Base-by-base conservation (phyloP, 176 grass and related monocot genomes). In the Musa itinerans region DNA sequence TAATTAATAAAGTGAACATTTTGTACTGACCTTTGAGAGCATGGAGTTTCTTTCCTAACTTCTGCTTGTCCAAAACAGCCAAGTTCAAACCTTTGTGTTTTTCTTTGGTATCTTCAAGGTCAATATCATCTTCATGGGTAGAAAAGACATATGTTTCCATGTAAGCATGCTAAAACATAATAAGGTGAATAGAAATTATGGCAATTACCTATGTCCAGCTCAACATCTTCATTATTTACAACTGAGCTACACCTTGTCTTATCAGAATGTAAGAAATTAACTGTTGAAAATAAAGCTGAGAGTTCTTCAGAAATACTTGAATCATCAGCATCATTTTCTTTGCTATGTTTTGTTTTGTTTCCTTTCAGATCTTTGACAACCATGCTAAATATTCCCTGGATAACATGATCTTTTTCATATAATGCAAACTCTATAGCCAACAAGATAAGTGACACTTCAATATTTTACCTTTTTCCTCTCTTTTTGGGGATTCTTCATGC, bases 331-430 rank as follows among this genome's bases (percentile, higher is more conserved):
- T 54, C 76, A 82, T 80, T 78, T 84, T 87, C 78, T 26, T 81
- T 81, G 69, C 34, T 86, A 17, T 89, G 70, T 75, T 93, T 98
- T n/a, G 50, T 75, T 80, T 89, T 99, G 78, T 68, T 86, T 89
- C 84, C 90, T 82, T 99, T 99, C 50, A 77, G 58, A 72, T 99
- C 88, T 85, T 91, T 99, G 80, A 93, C 85, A 66, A 94, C 85
- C 83, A 87, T 93, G 80, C 82, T 74, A 81, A 98, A 84, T 64
- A 99, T 75, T 63, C 95, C 95, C 95, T 99, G 86, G 54, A 84
- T 69, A 79, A 63, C 61, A 77, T 10, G 2, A 24, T 12, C 2
- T 63, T 64, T 77, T 16, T 24, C 9, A 13, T 10, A 49, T 1
- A 58, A 43, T 6, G n/a, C 1, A 48, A 22, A 19, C 52, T 14